Conservation (phyloP, 1,139 yeast genomes). For the Taphrina betulina region DNA sequence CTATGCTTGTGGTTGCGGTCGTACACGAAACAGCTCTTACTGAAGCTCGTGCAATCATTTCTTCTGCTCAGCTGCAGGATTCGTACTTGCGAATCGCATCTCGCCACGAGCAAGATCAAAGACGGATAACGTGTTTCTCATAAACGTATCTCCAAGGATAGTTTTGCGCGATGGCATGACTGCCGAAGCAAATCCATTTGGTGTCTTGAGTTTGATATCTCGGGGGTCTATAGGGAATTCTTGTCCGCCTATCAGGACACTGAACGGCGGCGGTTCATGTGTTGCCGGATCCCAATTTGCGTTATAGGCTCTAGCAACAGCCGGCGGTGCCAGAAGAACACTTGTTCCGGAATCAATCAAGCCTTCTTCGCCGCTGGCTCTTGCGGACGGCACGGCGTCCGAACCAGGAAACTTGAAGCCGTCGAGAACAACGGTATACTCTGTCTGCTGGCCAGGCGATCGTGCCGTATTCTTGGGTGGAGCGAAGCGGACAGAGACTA, state of each 20-base stretch:
- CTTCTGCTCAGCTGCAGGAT: neutral
- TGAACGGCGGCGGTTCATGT: slow-evolving; percentile 21
- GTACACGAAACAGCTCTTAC: too few relatives aligned
- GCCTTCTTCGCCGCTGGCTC: slow-evolving; percentile 1
- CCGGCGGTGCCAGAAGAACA: slow-evolving; percentile 4
- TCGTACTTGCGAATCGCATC: slow-evolving; percentile 16
- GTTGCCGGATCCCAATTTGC: slow-evolving; percentile 11
- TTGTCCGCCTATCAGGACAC: slow-evolving; percentile 10
- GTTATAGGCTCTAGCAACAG: slow-evolving; percentile 17
- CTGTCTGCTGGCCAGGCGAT: slow-evolving; percentile 1
- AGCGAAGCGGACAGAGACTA: neutral
- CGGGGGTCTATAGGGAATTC: slow-evolving; percentile 1
- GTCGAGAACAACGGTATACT: slow-evolving; percentile 13
- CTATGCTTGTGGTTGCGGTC: too few relatives aligned
- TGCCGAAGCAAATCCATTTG: slow-evolving; percentile 2
- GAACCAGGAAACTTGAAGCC: slow-evolving; percentile 9
- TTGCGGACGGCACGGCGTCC: neutral
- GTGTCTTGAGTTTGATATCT: slow-evolving; percentile 3
- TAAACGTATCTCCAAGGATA: slow-evolving; percentile 12
- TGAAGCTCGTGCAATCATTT: too few relatives aligned
- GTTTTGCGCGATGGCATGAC: neutral
- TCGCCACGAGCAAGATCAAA: slow-evolving; percentile 2
- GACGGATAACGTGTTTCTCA: slow-evolving; percentile 10
- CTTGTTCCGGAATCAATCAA: slow-evolving; percentile 20
- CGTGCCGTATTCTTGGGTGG: neutral